A percentile compares a stretch with the other conserved stretches of the same genome.
Conservation (phyloP, 1,139 yeast species). For the Kodamaea suecica region DNA sequence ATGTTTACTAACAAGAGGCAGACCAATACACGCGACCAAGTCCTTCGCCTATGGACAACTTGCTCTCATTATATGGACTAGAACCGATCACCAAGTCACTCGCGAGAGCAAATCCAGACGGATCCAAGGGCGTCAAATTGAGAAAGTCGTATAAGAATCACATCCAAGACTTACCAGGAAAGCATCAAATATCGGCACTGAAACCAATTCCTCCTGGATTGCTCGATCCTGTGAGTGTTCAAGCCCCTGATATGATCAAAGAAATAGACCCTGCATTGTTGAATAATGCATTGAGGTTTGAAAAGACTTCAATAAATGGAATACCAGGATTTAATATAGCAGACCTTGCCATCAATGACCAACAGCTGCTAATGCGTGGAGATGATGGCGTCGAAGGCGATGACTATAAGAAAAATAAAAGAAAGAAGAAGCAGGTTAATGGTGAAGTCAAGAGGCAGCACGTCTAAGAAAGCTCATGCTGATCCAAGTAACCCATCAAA, state of each 20-base stretch:
- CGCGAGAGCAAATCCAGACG: slow-evolving; percentile 85
- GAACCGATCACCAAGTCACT: slow-evolving; percentile 70
- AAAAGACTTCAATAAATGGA: slow-evolving; percentile 66
- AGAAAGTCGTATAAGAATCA: slow-evolving; percentile 94
- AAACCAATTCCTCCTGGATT: slow-evolving; percentile 54
- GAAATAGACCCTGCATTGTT: slow-evolving; percentile 51
- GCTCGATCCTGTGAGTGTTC: slow-evolving; percentile 45
- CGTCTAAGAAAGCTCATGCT: too few species aligned
- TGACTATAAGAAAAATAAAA: slow-evolving; percentile 30
- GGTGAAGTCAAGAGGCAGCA: slow-evolving; percentile 42
- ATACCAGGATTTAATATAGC: slow-evolving; percentile 76
- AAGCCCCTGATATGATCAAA: slow-evolving; percentile 43
- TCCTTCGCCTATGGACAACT: slow-evolving; percentile 74
- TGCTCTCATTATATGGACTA: slow-evolving; percentile 66
- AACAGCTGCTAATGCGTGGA: slow-evolving; percentile 41
- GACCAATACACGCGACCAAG: slow-evolving; percentile 41
- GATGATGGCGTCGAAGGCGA: slow-evolving; percentile 40
- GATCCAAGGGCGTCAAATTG: slow-evolving; percentile 85
- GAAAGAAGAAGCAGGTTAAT: slow-evolving; percentile 33
- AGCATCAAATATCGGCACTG: slow-evolving; percentile 59
- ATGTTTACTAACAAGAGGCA: slow-evolving; percentile 17
- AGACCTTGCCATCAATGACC: slow-evolving; percentile 63
- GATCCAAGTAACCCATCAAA: too few species aligned
- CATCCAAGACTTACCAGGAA: slow-evolving; percentile 81
- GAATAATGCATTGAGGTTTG: slow-evolving; percentile 55